Evolutionary conservation across 441 rosid species (phyloP), one percentile per base, ranked within the genome.

Genomic region (Omphalea diandra): DNA sequence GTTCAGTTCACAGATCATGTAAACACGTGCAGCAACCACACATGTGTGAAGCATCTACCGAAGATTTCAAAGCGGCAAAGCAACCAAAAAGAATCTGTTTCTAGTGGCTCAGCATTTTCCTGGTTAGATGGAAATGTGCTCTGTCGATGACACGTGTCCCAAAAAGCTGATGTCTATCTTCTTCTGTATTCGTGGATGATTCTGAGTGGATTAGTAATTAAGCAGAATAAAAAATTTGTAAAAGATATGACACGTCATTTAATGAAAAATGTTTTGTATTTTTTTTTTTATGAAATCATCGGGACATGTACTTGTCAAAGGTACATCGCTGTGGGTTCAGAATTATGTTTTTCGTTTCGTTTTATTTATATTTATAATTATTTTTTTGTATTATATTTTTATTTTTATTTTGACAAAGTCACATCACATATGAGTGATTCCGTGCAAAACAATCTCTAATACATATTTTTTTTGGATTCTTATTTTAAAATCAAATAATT

Each of bases 101-200:
- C 65, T 66, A 32, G 78, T 73, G 83, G 85, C 80, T 73, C 76
- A 79, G 76, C 57, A 53, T 64, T 66, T 65, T 49, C 76, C 75
- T 58, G 38, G 73, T 36, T 22, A 20, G 50, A 63, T 33, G 68
- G 72, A 73, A 47, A 58, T 36, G 29, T 7, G 0, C 54, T 59
- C 18, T 12, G 31, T 0, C 0, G 2, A 1, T 10, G 81, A 63
- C 86, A 78, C 83, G 83, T 77, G 82, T 72, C 5, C 5, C 24
- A 6, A 74, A 41, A 58, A 35, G 74, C 38, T 35, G 57, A 57
- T 64, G 17, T 32, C 68, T 27, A 35, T 61, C 43, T 68, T 41
- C 62, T 63, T 22, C 56, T 26, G 20, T 8, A 3, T 7, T 40
- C 63, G 71, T 68, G 73, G 29, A 31, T 12, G 33, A 35, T 32